Conservation (phyloP, 169 alveolate genomes). For the Eimeria sp. region DNA sequence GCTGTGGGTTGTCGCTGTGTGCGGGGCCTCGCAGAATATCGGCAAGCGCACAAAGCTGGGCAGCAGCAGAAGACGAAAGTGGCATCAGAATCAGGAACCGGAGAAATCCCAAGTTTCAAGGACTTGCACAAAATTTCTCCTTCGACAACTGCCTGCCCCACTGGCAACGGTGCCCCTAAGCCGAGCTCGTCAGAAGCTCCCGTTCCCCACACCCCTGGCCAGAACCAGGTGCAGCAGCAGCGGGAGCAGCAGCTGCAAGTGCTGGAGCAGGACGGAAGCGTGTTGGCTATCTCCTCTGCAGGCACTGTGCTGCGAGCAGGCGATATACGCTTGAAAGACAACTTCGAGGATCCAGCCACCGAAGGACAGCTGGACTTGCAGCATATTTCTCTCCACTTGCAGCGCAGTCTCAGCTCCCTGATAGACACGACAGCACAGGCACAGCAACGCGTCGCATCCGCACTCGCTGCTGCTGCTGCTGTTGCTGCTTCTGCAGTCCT, state of each 20-base stretch:
- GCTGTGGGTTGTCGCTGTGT: no score
- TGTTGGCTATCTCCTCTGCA: slow-evolving; percentile 8
- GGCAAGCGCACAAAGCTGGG: no score
- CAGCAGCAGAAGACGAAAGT: no score
- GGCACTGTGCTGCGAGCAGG: neutral
- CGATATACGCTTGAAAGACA: slow-evolving; percentile 38
- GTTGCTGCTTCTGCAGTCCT: slow-evolving; percentile 64
- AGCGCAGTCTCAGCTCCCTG: slow-evolving; percentile 21
- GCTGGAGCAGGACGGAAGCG: no score
- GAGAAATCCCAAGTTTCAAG: neutral
- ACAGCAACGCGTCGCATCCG: slow-evolving; percentile 67
- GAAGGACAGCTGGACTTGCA: slow-evolving; percentile 23
- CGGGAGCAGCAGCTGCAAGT: no score
- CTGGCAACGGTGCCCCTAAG: no score
- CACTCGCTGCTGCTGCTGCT: slow-evolving; percentile 2
- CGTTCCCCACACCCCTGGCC: no score
- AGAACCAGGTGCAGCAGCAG: no score
- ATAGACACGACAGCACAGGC: slow-evolving; percentile 51
- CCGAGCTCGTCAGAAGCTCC: no score
- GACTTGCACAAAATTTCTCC: neutral
- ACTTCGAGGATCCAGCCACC: neutral
- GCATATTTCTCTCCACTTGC: slow-evolving; percentile 58
- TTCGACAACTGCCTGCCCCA: neutral
- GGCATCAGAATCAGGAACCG: no score
- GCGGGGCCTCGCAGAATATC: no score